A percentile compares a stretch with the other conserved stretches of the same genome.
These are phyloP conservation scores for Phytophthora pistaciae DNA, from an alignment of 352 stramenopile genomes.

Conservation along the genomic window DNA sequence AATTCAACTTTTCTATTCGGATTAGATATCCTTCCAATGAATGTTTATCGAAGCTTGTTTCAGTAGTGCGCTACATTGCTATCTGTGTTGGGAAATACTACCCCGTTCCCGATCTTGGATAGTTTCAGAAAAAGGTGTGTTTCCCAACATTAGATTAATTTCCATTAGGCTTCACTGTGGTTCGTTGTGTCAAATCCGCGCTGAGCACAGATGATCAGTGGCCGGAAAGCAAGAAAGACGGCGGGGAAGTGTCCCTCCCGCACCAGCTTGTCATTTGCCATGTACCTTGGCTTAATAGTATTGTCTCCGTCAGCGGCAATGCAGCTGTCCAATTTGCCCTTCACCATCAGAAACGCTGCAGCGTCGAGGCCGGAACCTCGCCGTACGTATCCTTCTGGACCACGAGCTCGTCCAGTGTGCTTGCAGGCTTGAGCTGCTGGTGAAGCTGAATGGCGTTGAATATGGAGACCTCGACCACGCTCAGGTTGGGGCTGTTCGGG, in stretches of 20 bases:
- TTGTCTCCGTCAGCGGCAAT: background rate
- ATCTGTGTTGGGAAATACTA: no score
- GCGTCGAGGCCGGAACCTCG: background rate
- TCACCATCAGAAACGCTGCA: background rate
- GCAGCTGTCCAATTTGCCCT: background rate
- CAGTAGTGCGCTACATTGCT: no score
- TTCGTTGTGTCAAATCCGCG: background rate
- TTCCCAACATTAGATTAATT: background rate
- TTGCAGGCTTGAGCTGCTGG: background rate
- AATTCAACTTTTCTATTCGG: no score
- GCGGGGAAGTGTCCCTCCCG: background rate
- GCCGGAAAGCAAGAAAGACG: background rate
- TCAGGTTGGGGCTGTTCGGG: background rate
- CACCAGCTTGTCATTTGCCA: background rate
- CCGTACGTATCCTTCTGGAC: background rate
- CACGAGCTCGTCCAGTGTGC: background rate
- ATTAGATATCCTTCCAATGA: no score
- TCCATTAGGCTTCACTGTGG: background rate
- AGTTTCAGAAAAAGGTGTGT: background rate
- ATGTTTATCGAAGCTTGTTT: no score
- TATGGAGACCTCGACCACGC: background rate
- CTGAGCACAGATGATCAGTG: background rate
- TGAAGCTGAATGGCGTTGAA: background rate
- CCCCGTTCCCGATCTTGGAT: no score
- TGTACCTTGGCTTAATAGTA: background rate